Percentiles rank a stretch among this genome's conserved stretches.
phyloP scores from a whole-genome alignment of 2,329 filamentous ascomycete species.

The Colletotrichum acutatum region DNA sequence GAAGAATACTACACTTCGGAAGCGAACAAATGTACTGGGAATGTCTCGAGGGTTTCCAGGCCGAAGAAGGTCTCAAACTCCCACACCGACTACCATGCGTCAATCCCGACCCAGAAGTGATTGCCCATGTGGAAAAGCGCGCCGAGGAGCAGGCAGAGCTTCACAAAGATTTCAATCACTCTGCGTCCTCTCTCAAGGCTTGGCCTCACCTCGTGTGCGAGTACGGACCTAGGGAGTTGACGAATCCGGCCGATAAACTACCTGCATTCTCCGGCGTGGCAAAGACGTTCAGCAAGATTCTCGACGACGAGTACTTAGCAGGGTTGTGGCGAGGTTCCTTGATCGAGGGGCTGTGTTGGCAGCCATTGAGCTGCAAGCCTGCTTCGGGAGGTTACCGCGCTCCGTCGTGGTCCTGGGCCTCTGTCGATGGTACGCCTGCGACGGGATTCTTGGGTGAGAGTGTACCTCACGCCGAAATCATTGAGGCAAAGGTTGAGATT shows the following conservation, averaged over 20 bases:
- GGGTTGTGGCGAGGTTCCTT: constrained; percentile 41
- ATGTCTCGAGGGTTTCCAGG: constrained; percentile 20
- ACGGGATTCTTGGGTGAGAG: background rate
- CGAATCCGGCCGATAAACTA: constrained; percentile 39
- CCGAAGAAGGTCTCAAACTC: constrained; percentile 20
- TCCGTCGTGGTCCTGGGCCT: constrained; percentile 30
- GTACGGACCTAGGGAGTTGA: constrained; percentile 34
- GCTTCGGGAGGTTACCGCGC: constrained; percentile 12
- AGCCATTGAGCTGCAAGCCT: background rate
- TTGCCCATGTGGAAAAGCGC: background rate
- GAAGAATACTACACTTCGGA: constrained; percentile 41
- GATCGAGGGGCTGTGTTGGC: constrained; percentile 20
- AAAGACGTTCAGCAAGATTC: constrained; percentile 37
- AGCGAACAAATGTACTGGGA: constrained; percentile 28
- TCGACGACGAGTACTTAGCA: constrained; percentile 41
- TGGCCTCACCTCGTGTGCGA: constrained; percentile 11
- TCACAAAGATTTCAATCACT: background rate
- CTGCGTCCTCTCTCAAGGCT: background rate
- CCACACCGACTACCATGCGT: background rate
- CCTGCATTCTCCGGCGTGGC: constrained; percentile 45
- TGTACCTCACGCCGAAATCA: background rate
- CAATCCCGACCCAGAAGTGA: background rate
- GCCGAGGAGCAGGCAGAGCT: background rate
- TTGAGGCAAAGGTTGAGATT: constrained; percentile 21
- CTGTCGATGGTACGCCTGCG: constrained; percentile 17